A percentile compares a stretch with the other conserved stretches of the same genome.
Conservation (phyloP, 2,329 filamentous ascomycete genomes). For the Hypoxylon sp. region DNA sequence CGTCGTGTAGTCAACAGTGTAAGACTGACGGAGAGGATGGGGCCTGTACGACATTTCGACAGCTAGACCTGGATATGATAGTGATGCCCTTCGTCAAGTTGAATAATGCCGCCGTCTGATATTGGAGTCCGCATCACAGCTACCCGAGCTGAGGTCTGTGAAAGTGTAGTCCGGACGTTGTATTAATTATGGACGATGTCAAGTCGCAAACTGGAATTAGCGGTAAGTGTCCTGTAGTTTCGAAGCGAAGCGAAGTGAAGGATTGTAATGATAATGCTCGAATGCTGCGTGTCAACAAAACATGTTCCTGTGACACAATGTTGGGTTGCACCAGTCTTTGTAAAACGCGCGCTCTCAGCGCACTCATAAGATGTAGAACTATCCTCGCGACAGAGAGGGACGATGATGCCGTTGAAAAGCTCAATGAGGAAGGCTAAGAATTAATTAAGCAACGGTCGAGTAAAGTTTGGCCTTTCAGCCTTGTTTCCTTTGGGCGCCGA, state of each 20-base stretch:
- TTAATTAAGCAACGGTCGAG: constrained; percentile 42
- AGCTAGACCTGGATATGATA: constrained; percentile 39
- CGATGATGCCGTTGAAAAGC: constrained; percentile 26
- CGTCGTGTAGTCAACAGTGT: constrained; percentile 57
- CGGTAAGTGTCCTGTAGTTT: constrained; percentile 11
- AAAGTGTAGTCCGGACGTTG: constrained; percentile 15
- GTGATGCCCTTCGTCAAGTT: constrained; percentile 46
- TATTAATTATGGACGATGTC: constrained; percentile 5
- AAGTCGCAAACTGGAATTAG: constrained; percentile 8
- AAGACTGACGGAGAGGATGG: constrained; percentile 68
- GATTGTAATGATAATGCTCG: constrained; percentile 6
- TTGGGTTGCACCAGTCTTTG: constrained; percentile 17
- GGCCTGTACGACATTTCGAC: constrained; percentile 68
- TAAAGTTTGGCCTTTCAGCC: constrained; percentile 43
- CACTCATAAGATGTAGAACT: constrained; percentile 46
- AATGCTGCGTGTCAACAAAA: constrained; percentile 23
- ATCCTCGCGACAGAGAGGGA: constrained; percentile 39
- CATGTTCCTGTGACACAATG: constrained; percentile 28
- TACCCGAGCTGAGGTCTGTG: constrained; percentile 45
- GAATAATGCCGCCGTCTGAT: constrained; percentile 42
- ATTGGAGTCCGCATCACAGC: constrained; percentile 52
- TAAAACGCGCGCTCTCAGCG: constrained; percentile 45
- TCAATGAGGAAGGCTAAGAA: constrained; percentile 32
- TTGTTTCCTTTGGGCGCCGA: constrained; percentile 39
- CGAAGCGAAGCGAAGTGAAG: constrained; percentile 3